Conservation (phyloP, 768 basidiomycete species). For the Crassisporium funariophilum region DNA sequence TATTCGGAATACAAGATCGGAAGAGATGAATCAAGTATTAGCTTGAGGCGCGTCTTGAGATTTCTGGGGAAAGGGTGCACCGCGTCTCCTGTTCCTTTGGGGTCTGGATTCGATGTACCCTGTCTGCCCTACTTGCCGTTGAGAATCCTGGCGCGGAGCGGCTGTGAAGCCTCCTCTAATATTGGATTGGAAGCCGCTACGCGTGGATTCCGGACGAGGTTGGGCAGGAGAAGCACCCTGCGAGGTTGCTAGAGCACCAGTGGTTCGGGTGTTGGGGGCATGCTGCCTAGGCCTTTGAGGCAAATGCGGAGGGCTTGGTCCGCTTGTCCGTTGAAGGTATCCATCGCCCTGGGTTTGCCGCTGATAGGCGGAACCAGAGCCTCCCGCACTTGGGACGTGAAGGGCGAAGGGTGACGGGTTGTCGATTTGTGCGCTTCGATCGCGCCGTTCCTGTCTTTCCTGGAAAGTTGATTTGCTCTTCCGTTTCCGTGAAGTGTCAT, state of each 20-base stretch:
- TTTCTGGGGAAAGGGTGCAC: no score
- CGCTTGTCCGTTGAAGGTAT: background rate
- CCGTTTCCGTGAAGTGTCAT: background rate
- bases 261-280: background rate
- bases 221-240: background rate
- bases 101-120: no score
- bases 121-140: no score
- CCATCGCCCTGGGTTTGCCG: background rate
- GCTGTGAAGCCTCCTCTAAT: background rate
- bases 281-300: background rate
- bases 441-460: no score
- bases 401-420: background rate
- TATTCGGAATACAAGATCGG: no score
- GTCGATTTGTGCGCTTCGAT: no score
- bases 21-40: no score
- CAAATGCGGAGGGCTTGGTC: background rate
- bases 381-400: background rate
- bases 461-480: background rate
- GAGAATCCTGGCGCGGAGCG: no score
- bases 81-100: no score
- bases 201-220: background rate
- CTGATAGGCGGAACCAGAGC: background rate
- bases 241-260: no score
- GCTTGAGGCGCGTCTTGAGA: no score
- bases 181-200: background rate